Evolutionary conservation across 352 stramenopile genomes (phyloP), one percentile per base, ranked within the genome.

Genomic region (Pythium periplocum): DNA sequence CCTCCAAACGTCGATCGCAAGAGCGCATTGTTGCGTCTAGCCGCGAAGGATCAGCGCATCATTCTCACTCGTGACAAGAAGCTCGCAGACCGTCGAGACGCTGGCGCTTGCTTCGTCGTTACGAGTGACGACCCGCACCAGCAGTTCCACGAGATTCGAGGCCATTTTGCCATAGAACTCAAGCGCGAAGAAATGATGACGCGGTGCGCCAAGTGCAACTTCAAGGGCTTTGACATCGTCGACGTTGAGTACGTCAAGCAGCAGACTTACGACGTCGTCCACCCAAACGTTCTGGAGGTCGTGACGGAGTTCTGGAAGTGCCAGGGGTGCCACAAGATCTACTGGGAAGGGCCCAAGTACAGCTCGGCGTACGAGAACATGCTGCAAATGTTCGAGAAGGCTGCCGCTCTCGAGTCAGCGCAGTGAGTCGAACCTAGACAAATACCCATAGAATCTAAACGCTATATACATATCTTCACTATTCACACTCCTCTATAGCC

Each of bases 281-380:
- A 77, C 39, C 59, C 57, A 1, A 71, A 73, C 30, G 81, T 88
- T 33, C 52, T 88, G 3, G 64, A 82, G 46, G 42, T 82, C 7
- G 73, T 88, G 45, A 71, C 66, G 10, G 76, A 89, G 50, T 90
- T 85, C 36, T 92, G 75, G 68, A 69, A 81, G 44, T 92, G 82
- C 51, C 56, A 66, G 0, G 59, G 64, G 38, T 90, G 82, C 65
- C 63, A 71, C 45, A 83, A 88, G 40, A 67, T 92, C 34, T 92
- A 80, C 51, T 90, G 79, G 82, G 82, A 86, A 51, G 79, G 82
- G 9, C 82, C 79, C 39, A 92, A 92, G 66, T 90, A 86, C 62
- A 71, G 73, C 17, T 83, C 73, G 17, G 70, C 77, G 9, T 83
- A 81, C 49, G 62, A 74, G n/a, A 84, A 84, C 41, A 63, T 81